phyloP scores from a whole-genome alignment of 2,329 filamentous ascomycete species.

The Aspergillus piperis region DNA sequence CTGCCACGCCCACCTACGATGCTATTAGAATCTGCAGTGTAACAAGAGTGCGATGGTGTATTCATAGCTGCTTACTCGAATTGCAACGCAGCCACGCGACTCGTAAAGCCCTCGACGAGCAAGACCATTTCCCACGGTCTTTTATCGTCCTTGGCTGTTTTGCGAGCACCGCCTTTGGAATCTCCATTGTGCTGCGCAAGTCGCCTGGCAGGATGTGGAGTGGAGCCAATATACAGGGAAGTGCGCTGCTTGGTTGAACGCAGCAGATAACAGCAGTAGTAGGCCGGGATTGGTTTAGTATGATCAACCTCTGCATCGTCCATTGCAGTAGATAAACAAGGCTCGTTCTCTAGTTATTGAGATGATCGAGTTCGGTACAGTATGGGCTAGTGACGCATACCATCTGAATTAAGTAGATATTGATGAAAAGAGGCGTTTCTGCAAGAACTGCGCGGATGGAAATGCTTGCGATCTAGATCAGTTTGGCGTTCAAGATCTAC shows the following conservation, averaged over 20 bases:
- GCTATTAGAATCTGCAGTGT: background rate
- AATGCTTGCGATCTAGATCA: background rate
- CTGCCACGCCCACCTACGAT: conserved; percentile 80
- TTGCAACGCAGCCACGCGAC: conserved; percentile 81
- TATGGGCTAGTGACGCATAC: background rate
- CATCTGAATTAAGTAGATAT: background rate
- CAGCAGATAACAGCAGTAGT: conserved; percentile 92
- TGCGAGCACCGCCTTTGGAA: conserved; percentile 74
- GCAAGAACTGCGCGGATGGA: background rate
- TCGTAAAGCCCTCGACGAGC: conserved; percentile 85
- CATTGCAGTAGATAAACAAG: conserved; percentile 16
- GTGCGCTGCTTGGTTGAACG: conserved; percentile 74
- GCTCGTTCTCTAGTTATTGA: background rate
- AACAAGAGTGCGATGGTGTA: background rate
- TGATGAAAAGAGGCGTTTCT: background rate
- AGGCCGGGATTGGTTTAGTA: conserved; percentile 71
- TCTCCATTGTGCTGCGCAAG: conserved; percentile 90
- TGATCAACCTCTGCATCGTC: conserved; percentile 20
- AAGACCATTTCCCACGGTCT: conserved; percentile 91
- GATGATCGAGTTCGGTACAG: background rate
- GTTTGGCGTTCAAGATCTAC: background rate
- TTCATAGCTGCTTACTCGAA: conserved; percentile 70
- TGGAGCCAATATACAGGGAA: conserved; percentile 83
- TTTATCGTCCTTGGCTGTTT: conserved; percentile 68
- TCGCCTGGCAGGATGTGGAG: conserved; percentile 80